These are phyloP conservation scores for Protomyces gravidus DNA, from an alignment of 1,139 yeast species.

Conservation along the genomic window DNA sequence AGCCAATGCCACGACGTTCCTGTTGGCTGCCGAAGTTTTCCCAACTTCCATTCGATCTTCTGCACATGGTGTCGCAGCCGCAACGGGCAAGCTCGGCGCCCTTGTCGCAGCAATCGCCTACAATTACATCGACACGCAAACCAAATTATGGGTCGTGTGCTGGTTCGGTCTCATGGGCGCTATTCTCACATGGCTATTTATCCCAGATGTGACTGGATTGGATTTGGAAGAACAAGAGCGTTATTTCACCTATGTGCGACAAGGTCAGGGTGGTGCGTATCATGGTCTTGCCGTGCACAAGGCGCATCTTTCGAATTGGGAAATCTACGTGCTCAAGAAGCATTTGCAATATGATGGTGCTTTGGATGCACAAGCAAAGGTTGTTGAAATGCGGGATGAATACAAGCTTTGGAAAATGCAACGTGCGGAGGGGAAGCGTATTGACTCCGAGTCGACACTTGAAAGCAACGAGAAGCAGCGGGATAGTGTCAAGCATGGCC, in stretches of 20 bases:
- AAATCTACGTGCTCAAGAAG: constrained; percentile 39
- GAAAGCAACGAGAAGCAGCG: neutral
- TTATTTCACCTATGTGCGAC: constrained; percentile 40
- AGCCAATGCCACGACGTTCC: constrained; percentile 54
- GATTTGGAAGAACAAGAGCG: constrained; percentile 44
- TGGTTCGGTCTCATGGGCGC: constrained; percentile 45
- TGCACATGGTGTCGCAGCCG: constrained; percentile 56
- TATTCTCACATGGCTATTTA: constrained; percentile 40
- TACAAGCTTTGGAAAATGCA: constrained; percentile 32
- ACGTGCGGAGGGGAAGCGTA: neutral
- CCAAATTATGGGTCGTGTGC: constrained; percentile 43
- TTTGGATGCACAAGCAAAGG: constrained; percentile 42
- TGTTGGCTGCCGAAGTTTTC: constrained; percentile 54
- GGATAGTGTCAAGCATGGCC: neutral
- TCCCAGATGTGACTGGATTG: constrained; percentile 44
- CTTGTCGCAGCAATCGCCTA: constrained; percentile 49
- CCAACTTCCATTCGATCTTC: constrained; percentile 57
- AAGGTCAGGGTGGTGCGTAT: constrained; percentile 42
- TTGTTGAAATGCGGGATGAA: constrained; percentile 42
- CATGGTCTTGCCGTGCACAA: constrained; percentile 44
- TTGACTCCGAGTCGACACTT: neutral
- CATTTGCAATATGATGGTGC: constrained; percentile 42
- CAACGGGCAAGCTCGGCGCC: constrained; percentile 55
- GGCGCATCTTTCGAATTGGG: constrained; percentile 42
- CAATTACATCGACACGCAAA: constrained; percentile 41